Conservation (phyloP, 148 eudicot genomes). For the Hydrangea macrophylla region DNA sequence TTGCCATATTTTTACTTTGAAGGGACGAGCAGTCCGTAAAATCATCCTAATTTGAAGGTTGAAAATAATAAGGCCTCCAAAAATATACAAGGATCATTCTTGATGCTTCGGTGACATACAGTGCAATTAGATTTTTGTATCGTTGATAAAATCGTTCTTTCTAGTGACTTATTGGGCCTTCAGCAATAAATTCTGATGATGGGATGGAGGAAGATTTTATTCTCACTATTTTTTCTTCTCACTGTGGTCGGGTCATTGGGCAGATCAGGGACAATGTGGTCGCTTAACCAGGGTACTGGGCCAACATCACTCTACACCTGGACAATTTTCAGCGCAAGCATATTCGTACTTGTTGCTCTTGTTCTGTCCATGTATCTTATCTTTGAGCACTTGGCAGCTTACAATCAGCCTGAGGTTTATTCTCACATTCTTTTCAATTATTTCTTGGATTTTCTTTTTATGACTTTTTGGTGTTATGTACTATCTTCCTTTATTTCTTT, state of each 20-base stretch:
- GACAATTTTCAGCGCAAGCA: conserved; percentile 65
- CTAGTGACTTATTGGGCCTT: not conserved
- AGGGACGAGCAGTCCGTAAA: not conserved
- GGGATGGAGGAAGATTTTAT: conserved; percentile 59
- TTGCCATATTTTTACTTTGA: not conserved
- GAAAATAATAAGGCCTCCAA: not conserved
- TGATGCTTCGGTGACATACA: not conserved
- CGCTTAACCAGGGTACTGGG: conserved; percentile 36
- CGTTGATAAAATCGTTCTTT: conserved; percentile 10
- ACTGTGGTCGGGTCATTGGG: conserved; percentile 52
- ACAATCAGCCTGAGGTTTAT: conserved; percentile 94
- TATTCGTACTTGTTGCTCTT: conserved; percentile 80
- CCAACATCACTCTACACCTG: conserved; percentile 57
- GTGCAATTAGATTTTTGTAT: conserved; percentile 9
- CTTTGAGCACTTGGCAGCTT: conserved; percentile 84
- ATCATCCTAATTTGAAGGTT: not conserved
- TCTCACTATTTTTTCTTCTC: conserved; percentile 34
- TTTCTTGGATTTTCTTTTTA: not conserved
- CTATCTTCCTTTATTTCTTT: conserved; percentile 3
- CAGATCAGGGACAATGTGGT: conserved; percentile 49
- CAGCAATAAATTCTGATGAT: conserved; percentile 26
- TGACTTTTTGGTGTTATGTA: conserved; percentile 1
- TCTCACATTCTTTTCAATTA: not conserved
- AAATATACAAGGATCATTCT: conserved; percentile 15
- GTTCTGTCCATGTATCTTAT: conserved; percentile 78